Percentiles rank a stretch among this genome's conserved stretches.
Evolutionary conservation across 1,139 yeast genomes (phyloP).

Genomic region (Taphrina deformans): DNA sequence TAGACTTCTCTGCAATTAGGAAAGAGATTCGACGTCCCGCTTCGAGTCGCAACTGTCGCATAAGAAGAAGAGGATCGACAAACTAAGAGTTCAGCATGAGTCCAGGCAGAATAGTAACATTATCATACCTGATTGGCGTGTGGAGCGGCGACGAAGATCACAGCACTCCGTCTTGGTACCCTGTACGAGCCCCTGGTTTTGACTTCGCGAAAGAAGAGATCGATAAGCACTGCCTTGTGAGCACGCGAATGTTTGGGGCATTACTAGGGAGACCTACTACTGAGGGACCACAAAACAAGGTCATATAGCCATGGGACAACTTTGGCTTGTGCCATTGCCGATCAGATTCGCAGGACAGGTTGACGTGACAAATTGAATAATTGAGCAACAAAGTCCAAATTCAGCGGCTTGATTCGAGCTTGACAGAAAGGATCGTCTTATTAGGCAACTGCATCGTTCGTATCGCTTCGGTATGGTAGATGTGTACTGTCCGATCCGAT

Average conservation of each 20-base stretch:
- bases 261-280: constrained; percentile 38
- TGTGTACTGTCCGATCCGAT: too few species aligned
- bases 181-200: constrained; percentile 88
- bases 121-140: constrained; percentile 81
- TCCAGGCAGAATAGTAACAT: neutral
- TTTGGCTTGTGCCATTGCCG: constrained; percentile 14
- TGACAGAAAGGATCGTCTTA: neutral
- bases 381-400: too few species aligned
- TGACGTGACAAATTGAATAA: too few species aligned
- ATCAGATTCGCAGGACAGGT: too few species aligned
- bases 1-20: constrained; percentile 80
- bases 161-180: constrained; percentile 79
- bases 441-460: neutral
- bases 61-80: constrained; percentile 82
- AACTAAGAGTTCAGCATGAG: constrained; percentile 48
- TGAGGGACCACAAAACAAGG: constrained; percentile 46
- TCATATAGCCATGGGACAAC: constrained; percentile 45
- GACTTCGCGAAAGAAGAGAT: constrained; percentile 80
- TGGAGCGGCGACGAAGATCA: constrained; percentile 94
- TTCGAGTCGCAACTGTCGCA: constrained; percentile 75
- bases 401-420: neutral
- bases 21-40: constrained; percentile 77
- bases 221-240: constrained; percentile 46
- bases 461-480: neutral
- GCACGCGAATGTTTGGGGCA: too few species aligned